phyloP scores from a whole-genome alignment of 768 basidiomycete genomes.

The Infundibulicybe gibba region DNA sequence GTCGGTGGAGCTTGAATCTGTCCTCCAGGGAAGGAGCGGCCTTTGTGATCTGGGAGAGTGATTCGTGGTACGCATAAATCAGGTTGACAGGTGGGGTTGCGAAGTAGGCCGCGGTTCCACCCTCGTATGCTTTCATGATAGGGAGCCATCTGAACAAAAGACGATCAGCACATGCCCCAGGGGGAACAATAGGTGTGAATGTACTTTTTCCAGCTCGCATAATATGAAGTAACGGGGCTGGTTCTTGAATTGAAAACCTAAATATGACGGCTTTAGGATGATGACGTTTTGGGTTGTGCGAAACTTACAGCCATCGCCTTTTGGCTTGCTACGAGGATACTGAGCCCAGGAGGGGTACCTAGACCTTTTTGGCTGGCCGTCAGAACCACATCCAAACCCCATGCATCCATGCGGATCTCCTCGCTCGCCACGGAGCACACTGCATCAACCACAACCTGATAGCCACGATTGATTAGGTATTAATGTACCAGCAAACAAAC shows the following conservation, averaged over 20 bases:
- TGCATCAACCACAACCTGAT: constrained; percentile 78
- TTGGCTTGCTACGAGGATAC: constrained; percentile 78
- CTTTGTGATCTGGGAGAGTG: constrained; percentile 69
- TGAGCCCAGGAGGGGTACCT: constrained; percentile 89
- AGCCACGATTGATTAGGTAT: constrained; percentile 2
- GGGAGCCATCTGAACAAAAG: constrained; percentile 68
- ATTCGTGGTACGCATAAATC: constrained; percentile 86
- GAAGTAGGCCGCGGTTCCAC: constrained; percentile 80
- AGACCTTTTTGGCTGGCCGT: constrained; percentile 91
- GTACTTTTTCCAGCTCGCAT: constrained; percentile 86
- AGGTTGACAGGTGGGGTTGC: constrained; percentile 95
- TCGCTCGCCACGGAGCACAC: constrained; percentile 97
- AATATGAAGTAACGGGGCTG: constrained; percentile 72
- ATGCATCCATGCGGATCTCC: constrained; percentile 91
- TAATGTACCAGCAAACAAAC: not conserved
- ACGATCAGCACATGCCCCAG: not conserved
- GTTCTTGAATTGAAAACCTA: constrained; percentile 61
- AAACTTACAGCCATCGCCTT: constrained; percentile 62
- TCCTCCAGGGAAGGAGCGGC: constrained; percentile 64
- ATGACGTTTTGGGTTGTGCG: too few species aligned
- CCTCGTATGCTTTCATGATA: constrained; percentile 92
- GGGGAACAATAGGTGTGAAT: constrained; percentile 5
- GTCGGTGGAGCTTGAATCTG: constrained; percentile 73
- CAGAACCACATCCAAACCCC: constrained; percentile 88
- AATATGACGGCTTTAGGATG: not conserved